These are phyloP conservation scores for Oryza coarctata DNA, from an alignment of 176 grass and related monocot genomes.

Conservation along the genomic window DNA sequence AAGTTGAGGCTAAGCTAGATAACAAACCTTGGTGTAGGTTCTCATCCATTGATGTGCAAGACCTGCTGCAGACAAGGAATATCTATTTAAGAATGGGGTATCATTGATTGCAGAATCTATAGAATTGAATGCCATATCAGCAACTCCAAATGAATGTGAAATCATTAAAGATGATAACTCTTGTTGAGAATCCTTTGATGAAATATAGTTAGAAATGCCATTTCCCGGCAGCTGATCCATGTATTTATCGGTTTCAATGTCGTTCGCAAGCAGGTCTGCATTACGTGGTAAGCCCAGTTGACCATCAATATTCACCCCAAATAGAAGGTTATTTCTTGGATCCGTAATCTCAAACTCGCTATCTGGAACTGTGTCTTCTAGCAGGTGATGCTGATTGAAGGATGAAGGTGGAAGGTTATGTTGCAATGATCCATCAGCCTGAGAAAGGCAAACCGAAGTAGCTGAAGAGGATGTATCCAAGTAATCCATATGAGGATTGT, in stretches of 20 bases:
- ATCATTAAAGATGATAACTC: conserved; percentile 80
- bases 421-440: conserved; percentile 62
- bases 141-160: conserved; percentile 72
- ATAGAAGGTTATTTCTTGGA: conserved; percentile 71
- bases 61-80: conserved; percentile 41
- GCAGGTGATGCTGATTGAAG: conserved; percentile 54
- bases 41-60: conserved; percentile 67
- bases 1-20: conserved; percentile 9
- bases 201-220: conserved; percentile 54
- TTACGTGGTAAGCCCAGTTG: conserved; percentile 57
- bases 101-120: conserved; percentile 77
- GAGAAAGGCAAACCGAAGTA: conserved; percentile 76
- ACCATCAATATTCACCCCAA: conserved; percentile 67
- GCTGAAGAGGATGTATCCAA: conserved; percentile 79
- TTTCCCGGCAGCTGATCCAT: conserved; percentile 52
- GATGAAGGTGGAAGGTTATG: conserved; percentile 63
- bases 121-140: conserved; percentile 75
- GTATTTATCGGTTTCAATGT: conserved; percentile 62
- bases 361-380: conserved; percentile 52
- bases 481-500: conserved; percentile 51
- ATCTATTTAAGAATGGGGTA: conserved; percentile 53
- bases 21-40: conserved; percentile 80
- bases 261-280: conserved; percentile 52
- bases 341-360: conserved; percentile 57
- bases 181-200: conserved; percentile 71